Conservation (phyloP, 2,329 filamentous ascomycete genomes). For the Neofusicoccum sp. region DNA sequence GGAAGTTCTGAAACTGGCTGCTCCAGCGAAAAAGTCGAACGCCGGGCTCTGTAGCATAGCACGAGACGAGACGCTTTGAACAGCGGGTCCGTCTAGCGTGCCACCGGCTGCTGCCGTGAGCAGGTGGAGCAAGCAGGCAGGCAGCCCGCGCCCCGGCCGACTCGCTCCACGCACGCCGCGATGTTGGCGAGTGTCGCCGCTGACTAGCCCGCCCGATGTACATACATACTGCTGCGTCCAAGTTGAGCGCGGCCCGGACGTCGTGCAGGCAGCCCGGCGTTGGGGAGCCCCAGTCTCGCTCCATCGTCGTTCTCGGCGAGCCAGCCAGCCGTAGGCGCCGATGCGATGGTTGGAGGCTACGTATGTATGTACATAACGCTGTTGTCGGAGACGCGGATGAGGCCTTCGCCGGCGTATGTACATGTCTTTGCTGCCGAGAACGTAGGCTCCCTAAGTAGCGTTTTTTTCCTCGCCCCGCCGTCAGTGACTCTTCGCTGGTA, state of each 20-base stretch:
- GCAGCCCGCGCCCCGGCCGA: constrained; percentile 46
- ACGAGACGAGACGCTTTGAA: constrained; percentile 36
- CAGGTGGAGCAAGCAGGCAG: constrained; percentile 54
- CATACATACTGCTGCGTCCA: constrained; percentile 51
- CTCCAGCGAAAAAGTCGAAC: constrained; percentile 29
- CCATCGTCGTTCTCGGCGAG: constrained; percentile 49
- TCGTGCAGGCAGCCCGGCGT: constrained; percentile 40
- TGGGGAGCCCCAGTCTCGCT: constrained; percentile 46
- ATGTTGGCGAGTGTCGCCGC: constrained; percentile 50
- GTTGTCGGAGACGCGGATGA: constrained; percentile 34
- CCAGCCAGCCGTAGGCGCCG: constrained; percentile 50
- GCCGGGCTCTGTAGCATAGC: constrained; percentile 39
- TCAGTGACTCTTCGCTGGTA: too few species aligned
- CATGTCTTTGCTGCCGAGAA: not conserved
- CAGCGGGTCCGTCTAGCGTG: constrained; percentile 42
- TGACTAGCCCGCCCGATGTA: constrained; percentile 35
- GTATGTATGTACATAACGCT: constrained; percentile 52
- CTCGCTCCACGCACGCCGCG: constrained; percentile 50
- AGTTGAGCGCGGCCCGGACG: constrained; percentile 50
- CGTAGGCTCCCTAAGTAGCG: not conserved
- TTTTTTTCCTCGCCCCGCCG: not conserved
- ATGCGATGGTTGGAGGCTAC: constrained; percentile 53
- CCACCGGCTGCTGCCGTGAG: constrained; percentile 47
- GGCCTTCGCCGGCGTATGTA: constrained; percentile 37
- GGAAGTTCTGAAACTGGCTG: constrained; percentile 30